Base-by-base conservation (phyloP, 2,329 filamentous ascomycete species). In the Epichloe uncinata region DNA sequence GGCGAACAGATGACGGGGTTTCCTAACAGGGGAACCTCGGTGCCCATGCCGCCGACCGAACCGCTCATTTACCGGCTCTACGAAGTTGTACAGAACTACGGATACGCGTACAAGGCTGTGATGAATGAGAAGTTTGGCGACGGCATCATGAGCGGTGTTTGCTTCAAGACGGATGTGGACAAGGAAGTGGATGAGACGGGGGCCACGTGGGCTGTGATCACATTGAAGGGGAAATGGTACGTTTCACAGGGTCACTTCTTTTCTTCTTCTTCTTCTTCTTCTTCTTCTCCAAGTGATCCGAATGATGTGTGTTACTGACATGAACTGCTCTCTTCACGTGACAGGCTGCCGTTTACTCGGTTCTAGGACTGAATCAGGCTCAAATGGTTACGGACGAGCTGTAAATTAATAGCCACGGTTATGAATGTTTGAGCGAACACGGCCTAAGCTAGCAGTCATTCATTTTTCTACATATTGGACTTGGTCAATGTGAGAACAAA, bases 81-180 rank as follows among this genome's bases (percentile, higher is more conserved):
- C 66, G 91, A 97, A 74, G 85, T 96, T 63, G 84, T 97, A 54
- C 90, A 96, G 71, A 97, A 95, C 66, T 96, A 96, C 62, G 91
- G 91, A 1, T 94, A 95, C 66, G 87, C 90, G 1, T 96, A 94
- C 70, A 96, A 96, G 75, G 90, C 89, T 0, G 79, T 97, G 4
- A 65, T 96, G 66, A 96, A 97, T 58, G 91, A 97, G 77, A 96
- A 96, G 74, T 89, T 88, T 63, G 85, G 85, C 0, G 85, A 90
- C 63, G 91, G 91, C 1, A 97, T 97, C 62, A 96, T 97, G 91
- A 95, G 88, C 63, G 91, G 90, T 1, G 95, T 96, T 62, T 81
- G 82, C 15, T 96, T 95, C 66, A 85, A 81, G 48, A 95, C 88
- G 0, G 88, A 88, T 62, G 85, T 97, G 2, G 88, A 96, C 66